phyloP scores from a whole-genome alignment of 352 stramenopile species.

The Phytophthora citricola region DNA sequence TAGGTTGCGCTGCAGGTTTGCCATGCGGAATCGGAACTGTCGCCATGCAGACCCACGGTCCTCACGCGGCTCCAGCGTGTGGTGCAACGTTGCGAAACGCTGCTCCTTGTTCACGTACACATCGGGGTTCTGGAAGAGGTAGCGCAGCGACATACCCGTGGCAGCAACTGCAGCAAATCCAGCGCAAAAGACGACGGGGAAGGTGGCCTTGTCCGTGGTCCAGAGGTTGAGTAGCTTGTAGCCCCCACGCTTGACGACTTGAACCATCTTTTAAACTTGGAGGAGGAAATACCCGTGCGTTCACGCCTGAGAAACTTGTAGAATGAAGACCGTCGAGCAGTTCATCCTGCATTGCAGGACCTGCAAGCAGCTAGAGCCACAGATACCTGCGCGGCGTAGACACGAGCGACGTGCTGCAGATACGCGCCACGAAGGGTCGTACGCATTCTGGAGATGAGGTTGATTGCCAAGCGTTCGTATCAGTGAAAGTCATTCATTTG shows the following conservation, averaged over 20 bases:
- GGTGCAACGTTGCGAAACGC: slow-evolving; percentile 51
- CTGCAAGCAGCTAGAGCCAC: neutral
- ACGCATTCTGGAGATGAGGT: slow-evolving; percentile 14
- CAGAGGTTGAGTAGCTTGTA: slow-evolving; percentile 60
- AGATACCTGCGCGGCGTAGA: slow-evolving; percentile 11
- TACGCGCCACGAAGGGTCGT: slow-evolving; percentile 8
- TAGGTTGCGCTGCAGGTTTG: slow-evolving; percentile 72
- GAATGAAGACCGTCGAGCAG: slow-evolving; percentile 6
- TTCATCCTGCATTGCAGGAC: neutral
- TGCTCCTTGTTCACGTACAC: slow-evolving; percentile 75
- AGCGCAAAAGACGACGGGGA: slow-evolving; percentile 65
- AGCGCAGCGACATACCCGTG: slow-evolving; percentile 45
- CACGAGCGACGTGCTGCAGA: slow-evolving; percentile 10
- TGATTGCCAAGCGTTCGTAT: slow-evolving; percentile 7
- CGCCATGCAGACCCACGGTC: slow-evolving; percentile 54
- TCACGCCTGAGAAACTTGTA: slow-evolving; percentile 18
- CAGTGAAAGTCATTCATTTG: neutral
- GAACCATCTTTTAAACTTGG: slow-evolving; percentile 24
- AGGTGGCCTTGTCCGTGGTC: slow-evolving; percentile 65
- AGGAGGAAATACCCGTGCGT: neutral
- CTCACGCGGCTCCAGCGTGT: slow-evolving; percentile 45
- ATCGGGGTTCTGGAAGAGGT: slow-evolving; percentile 63
- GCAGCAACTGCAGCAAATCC: slow-evolving; percentile 40
- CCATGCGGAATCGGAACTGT: slow-evolving; percentile 71
- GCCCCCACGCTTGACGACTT: slow-evolving; percentile 28